Evolutionary conservation across 2,329 filamentous ascomycete genomes (phyloP).

Genomic region (Chrysoporthe austroafricana): DNA sequence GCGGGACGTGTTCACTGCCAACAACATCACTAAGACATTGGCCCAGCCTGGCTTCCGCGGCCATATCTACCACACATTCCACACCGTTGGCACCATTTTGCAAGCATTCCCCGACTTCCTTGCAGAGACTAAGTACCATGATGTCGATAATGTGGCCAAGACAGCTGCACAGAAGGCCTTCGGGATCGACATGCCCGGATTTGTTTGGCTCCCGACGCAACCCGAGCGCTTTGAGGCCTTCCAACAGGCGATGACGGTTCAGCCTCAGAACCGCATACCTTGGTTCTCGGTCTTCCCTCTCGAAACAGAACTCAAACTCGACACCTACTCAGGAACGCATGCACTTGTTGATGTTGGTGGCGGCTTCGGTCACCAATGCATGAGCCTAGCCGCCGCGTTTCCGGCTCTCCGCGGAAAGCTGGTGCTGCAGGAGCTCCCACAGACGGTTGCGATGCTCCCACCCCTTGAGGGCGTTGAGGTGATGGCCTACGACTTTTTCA

Average conservation of each 20-base stretch:
- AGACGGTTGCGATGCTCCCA: not conserved
- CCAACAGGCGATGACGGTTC: conserved; percentile 34
- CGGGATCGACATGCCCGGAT: not conserved
- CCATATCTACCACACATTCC: not conserved
- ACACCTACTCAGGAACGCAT: not conserved
- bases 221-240: not conserved
- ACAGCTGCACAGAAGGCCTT: conserved; percentile 1
- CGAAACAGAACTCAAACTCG: conserved; percentile 27
- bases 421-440: conserved; percentile 19
- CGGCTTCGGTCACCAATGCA: conserved; percentile 30
- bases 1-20: not conserved
- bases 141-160: not conserved
- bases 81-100: not conserved
- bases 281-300: conserved; percentile 34
- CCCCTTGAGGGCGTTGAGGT: conserved; percentile 3
- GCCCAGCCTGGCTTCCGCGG: conserved; percentile 1
- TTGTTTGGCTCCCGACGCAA: not conserved
- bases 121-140: not conserved
- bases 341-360: conserved; percentile 24
- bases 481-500: conserved; percentile 11
- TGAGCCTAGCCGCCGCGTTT: conserved; percentile 10
- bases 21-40: conserved; percentile 5
- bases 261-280: conserved; percentile 29
- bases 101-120: conserved; percentile 1
- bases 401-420: conserved; percentile 7